Conservation (phyloP, 2,329 filamentous ascomycete genomes). For the Lizonia empirigonia region DNA sequence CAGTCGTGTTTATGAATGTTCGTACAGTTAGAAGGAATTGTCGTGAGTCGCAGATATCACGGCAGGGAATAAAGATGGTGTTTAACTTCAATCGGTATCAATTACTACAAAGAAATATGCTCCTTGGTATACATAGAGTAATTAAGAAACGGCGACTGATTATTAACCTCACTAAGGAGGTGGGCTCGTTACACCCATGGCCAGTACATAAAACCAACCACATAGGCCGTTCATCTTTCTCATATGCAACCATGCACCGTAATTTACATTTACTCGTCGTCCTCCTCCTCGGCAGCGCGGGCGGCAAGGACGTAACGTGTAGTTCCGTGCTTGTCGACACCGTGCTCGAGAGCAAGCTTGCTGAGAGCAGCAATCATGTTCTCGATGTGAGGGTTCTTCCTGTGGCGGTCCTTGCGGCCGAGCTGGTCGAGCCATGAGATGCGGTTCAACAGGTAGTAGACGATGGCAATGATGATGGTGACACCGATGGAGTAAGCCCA, state of each 20-base stretch:
- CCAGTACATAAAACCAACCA: constrained; percentile 34
- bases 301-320: constrained; percentile 53
- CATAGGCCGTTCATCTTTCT: constrained; percentile 29
- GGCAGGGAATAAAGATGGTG: background rate
- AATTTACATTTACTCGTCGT: constrained; percentile 49
- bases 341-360: constrained; percentile 67
- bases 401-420: constrained; percentile 65
- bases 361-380: constrained; percentile 69
- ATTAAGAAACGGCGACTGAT: constrained; percentile 36
- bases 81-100: constrained; percentile 25
- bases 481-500: constrained; percentile 72
- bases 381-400: constrained; percentile 68
- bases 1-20: too few species aligned
- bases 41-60: background rate
- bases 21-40: too few species aligned
- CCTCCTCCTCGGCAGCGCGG: constrained; percentile 56
- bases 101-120: constrained; percentile 38
- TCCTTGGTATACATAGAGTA: constrained; percentile 40
- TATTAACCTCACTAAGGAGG: constrained; percentile 33
- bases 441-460: constrained; percentile 67
- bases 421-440: constrained; percentile 65
- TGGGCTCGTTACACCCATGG: constrained; percentile 33
- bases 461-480: constrained; percentile 68
- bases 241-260: constrained; percentile 21
- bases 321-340: constrained; percentile 56